Evolutionary conservation across 768 basidiomycete genomes (phyloP).

Genomic region (Mycena metata): DNA sequence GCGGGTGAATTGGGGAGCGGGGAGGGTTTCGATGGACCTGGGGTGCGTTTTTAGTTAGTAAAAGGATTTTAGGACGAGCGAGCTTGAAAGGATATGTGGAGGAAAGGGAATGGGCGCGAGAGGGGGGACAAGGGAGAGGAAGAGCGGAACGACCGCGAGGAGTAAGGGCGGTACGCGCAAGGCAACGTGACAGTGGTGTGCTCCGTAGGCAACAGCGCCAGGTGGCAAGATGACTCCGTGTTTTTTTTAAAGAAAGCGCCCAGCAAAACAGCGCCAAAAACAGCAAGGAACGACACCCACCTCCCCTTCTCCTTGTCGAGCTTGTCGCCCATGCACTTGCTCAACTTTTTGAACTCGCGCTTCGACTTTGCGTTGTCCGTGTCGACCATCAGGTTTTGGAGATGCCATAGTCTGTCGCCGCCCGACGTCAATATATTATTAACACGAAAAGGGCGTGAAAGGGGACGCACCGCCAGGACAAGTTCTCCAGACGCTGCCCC

Average conservation of each 20-base stretch:
- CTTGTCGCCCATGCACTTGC: constrained; percentile 91
- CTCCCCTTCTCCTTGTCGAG: constrained; percentile 93
- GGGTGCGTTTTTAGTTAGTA: constrained; percentile 4
- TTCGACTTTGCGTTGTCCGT: constrained; percentile 90
- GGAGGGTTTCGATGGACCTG: constrained; percentile 88
- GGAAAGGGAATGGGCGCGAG: neutral
- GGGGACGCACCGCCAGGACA: constrained; percentile 69
- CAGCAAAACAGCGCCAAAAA: no score
- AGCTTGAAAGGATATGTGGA: no score
- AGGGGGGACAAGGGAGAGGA: no score
- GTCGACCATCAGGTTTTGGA: constrained; percentile 93
- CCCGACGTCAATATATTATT: no score
- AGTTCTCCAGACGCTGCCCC: constrained; percentile 91
- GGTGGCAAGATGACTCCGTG: no score
- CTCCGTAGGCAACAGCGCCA: neutral
- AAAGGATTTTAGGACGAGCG: no score
- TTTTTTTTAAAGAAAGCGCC: no score
- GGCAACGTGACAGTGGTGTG: no score
- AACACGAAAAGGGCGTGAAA: neutral
- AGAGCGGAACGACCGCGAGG: no score
- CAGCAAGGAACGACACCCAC: no score
- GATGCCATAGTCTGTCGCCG: constrained; percentile 80
- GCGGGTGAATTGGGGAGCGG: constrained; percentile 85
- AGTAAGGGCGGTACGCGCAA: no score
- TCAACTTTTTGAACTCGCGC: constrained; percentile 91